phyloP scores from a whole-genome alignment of 805 yeast species.

The Suhomyces emberorum region DNA sequence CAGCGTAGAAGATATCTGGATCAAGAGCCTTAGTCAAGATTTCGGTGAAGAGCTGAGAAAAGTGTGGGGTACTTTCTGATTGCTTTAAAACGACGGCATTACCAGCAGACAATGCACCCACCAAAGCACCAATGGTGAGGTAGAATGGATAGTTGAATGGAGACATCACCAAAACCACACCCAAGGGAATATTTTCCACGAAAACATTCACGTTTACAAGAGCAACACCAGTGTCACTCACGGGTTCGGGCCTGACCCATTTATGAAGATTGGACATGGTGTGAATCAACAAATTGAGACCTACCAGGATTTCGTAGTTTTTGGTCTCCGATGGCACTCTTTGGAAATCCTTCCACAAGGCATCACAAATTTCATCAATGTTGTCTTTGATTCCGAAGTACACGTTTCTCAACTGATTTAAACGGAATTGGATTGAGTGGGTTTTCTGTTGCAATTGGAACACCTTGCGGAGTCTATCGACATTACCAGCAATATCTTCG shows the following conservation, averaged over 20 bases:
- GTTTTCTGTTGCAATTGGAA: slow-evolving; percentile 47
- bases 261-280: slow-evolving; percentile 56
- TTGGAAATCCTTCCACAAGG: slow-evolving; percentile 65
- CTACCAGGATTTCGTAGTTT: slow-evolving; percentile 51
- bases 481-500: slow-evolving; percentile 46
- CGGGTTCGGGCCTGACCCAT: slow-evolving; percentile 56
- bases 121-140: slow-evolving; percentile 60
- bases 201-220: slow-evolving; percentile 28
- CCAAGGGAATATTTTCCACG: slow-evolving; percentile 44
- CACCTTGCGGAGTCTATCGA: slow-evolving; percentile 37
- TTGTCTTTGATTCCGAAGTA: slow-evolving; percentile 63
- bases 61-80: slow-evolving; percentile 66
- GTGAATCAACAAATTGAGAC: slow-evolving; percentile 53
- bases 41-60: slow-evolving; percentile 53
- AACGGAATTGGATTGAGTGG: slow-evolving; percentile 52
- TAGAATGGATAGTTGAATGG: slow-evolving; percentile 81
- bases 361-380: slow-evolving; percentile 50
- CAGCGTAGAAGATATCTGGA: slow-evolving; percentile 54
- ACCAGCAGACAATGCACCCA: slow-evolving; percentile 84
- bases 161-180: slow-evolving; percentile 67
- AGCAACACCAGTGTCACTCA: slow-evolving; percentile 34
- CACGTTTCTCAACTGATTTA: slow-evolving; percentile 61
- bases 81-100: slow-evolving; percentile 77
- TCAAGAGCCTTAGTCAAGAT: slow-evolving; percentile 53
- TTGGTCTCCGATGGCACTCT: slow-evolving; percentile 62